Conservation (phyloP, 495 filamentous ascomycete genomes). For the Thozetella sp. region DNA sequence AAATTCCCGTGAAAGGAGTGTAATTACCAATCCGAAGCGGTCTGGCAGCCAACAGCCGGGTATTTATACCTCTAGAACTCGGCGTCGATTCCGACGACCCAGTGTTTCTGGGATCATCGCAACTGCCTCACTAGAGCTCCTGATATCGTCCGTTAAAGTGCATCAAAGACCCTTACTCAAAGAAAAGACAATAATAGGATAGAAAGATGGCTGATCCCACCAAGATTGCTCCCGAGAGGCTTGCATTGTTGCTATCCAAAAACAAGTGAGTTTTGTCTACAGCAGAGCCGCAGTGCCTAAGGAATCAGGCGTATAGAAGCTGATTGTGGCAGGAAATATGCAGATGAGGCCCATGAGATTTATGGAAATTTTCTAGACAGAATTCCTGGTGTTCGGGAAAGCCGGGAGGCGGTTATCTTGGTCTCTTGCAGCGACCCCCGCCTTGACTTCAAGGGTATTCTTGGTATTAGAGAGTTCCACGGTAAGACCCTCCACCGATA, state of each 20-base stretch:
- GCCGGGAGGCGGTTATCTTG: neutral
- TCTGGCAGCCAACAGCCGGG: too few species aligned
- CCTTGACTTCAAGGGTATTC: neutral
- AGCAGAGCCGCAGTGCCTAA: too few species aligned
- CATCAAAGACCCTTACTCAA: too few species aligned
- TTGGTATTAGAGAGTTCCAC: neutral
- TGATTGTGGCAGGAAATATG: neutral
- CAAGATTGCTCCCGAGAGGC: neutral
- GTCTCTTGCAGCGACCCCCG: neutral
- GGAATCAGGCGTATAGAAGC: too few species aligned
- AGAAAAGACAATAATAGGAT: too few species aligned
- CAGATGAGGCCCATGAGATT: neutral
- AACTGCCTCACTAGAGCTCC: too few species aligned
- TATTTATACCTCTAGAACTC: too few species aligned
- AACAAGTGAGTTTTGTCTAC: neutral
- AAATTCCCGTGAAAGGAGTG: too few species aligned
- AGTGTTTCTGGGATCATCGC: too few species aligned
- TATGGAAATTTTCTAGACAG: neutral
- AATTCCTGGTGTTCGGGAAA: neutral
- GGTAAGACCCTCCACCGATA: neutral
- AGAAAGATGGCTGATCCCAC: neutral
- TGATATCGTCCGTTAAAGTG: too few species aligned
- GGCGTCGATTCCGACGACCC: too few species aligned
- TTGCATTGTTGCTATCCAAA: neutral
- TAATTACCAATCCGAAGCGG: too few species aligned